phyloP scores from a whole-genome alignment of 2,329 filamentous ascomycete species.

The Karstenula rhodostoma region DNA sequence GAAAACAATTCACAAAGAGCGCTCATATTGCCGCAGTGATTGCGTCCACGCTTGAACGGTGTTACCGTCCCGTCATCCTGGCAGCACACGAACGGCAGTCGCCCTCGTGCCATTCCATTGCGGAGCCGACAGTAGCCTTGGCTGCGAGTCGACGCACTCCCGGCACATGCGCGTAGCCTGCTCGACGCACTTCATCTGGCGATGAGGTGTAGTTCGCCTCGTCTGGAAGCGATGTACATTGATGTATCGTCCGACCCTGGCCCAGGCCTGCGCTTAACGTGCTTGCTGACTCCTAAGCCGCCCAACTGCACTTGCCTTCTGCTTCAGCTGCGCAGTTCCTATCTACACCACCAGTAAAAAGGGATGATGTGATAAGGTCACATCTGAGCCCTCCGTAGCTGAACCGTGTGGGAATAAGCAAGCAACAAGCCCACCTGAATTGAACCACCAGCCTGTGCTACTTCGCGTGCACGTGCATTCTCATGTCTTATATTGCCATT shows the following conservation, averaged over 20 bases:
- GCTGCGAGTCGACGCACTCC: slow-evolving; percentile 20
- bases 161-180: slow-evolving; percentile 31
- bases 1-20: slow-evolving; percentile 8
- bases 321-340: background rate
- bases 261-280: background rate
- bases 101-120: slow-evolving; percentile 31
- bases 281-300: background rate
- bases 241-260: background rate
- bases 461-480: background rate
- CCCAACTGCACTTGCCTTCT: background rate
- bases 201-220: slow-evolving; percentile 24
- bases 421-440: background rate
- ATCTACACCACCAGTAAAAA: background rate
- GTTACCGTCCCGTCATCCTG: slow-evolving; percentile 24
- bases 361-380: background rate
- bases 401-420: background rate
- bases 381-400: background rate
- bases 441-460: background rate
- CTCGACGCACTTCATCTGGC: slow-evolving; percentile 25
- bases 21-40: slow-evolving; percentile 33
- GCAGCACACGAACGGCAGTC: slow-evolving; percentile 35
- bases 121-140: slow-evolving; percentile 25
- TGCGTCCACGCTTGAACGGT: slow-evolving; percentile 28
- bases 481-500: background rate
- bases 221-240: background rate